Evolutionary conservation across 352 stramenopile species (phyloP), one percentile per base, ranked within the genome.

Genomic region (Globisporangium alternatum): DNA sequence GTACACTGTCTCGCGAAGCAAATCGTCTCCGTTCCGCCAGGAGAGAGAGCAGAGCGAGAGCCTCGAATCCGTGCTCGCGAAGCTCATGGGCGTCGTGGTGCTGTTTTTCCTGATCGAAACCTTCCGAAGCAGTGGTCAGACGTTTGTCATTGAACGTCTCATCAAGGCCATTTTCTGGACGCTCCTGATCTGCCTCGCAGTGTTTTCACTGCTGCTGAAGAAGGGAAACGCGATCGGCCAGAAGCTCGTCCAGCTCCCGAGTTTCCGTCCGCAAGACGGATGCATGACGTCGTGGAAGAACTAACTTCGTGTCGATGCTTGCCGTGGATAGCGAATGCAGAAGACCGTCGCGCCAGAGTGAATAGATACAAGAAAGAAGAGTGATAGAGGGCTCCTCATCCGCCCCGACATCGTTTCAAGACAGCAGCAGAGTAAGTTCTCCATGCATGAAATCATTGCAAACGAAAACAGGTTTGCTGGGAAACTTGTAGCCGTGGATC

Each of bases 241-340:
- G 65, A 83, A 77, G 52, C 71, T 96, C 31, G 88, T 92, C 49
- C 79, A 76, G 33, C 69, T 86, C 45, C 85, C 86, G 59, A 74
- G 68, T 33, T 64, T 94, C 13, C 74, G 85, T 8, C 85, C 85
- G 13, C 79, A 92, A 62, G 80, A 94, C 37, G 85, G 84, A 22
- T 96, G 80, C 62, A 83, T 82, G 83, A 85, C 82, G n/a, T 68
- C 74, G 35, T 91, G 79, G 80, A 89, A 90, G 67, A 79, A 74
- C 57, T 89, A 83, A 39, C 8, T 17, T 13, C n/a, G 43, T 41
- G 7, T 15, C 9, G 35, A 41, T 41, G 9, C 35, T 41, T 17
- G 35, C 33, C 15, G 35, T 41, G 35, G 9, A 5, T 15, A 13
- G 35, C 35, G 9, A 15, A 12, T 10, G 35, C 35, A 41, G 1